Evolutionary conservation across 768 basidiomycete genomes (phyloP), one percentile per base, ranked within the genome.

Genomic region (Agaricus sinodeliciosus): DNA sequence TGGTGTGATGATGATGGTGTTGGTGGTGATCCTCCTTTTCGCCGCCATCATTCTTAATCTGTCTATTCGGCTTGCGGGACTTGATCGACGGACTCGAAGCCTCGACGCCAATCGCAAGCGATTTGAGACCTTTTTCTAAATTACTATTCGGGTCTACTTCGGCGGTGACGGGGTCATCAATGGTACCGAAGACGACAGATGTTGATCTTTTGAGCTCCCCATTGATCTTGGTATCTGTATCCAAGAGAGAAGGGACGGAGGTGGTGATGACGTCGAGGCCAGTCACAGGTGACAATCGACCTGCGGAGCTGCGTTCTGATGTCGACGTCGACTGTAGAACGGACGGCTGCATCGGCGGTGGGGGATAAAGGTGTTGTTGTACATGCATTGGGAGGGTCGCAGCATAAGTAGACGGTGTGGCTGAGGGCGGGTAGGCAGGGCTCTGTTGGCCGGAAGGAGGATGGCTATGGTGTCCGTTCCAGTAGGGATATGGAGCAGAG

Each of bases 101-200:
- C 4, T 62, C 53, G 3, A 80, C 56, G 0, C 80, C 80, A 34
- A 80, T 74, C 7, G 72, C 72, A 53, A 79, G 76, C 3, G 66
- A 51, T 22, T 68, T 56, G 56, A 72, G 67, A 15, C 64, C 63
- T 51, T 71, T 68, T 15, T 62, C 65, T 12, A 60, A 31, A 12
- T n/a, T 58, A 28, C 58, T 60, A 11, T 55, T 44, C 22, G 36
- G 7, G 9, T 46, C 48, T 3, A 26, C 35, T 9, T 22, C 54
- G 9, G 41, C 54, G 27, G 39, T 42, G 31, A 39, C 27, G 42
- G 9, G 12, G 27, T 39, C 25, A 62, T 64, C 66, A 50, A 81
- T 78, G 49, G 74, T 80, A 6, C 81, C 81, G 60, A 82, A 82
- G 4, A 79, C 68, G 37, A 82, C 71, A 47, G 67, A 65, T 57